Evolutionary conservation across 208 protist genomes (phyloP), one percentile per base, ranked within the genome.

Genomic region (Acanthamoeba castellanii): DNA sequence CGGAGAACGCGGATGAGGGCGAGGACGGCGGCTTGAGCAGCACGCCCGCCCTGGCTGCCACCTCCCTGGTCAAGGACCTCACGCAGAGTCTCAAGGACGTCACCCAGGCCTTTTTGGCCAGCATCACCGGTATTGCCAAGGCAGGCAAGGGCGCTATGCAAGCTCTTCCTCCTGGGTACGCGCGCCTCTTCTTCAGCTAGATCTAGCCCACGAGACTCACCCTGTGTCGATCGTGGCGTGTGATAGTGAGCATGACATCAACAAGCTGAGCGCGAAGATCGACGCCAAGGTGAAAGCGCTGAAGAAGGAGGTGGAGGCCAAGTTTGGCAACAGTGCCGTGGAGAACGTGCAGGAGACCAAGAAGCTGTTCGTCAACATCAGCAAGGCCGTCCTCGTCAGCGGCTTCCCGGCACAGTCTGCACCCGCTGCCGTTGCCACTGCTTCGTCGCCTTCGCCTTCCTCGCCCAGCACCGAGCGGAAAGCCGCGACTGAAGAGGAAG

Each of bases 351-450:
- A 55, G 5, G 74, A 84, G 45, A 37, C 74, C 22, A 84, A 55
- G 74, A 84, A 84, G 74, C 34, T 52, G 74, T 84, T 84, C 27
- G 9, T 84, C 74, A 84, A 84, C 74, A 84, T 84, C 42, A 84
- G 74, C 74, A 84, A 84, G 45, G 74, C 74, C 32, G 74, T 84
- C 8, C 74, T 84, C 74, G 74, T 66, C 16, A 66, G 22, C 59
- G 59, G 59, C 22, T n/a, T 3, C 59, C 1, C 22, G 22, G 45
- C 45, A 47, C 59, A 66, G 59, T 59, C 52, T 22, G 52, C 52
- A 5, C 52, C 52, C 52, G 52, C 18, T 0, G 52, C 52, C 4
- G 52, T 22, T 22, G 52, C 18, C 52, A 59, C 52, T 59, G 59
- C 59, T 66, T n/a, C 59, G 25, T 30, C 59, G 22, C 59, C 59